These are phyloP conservation scores for Cicer judaicum DNA, from an alignment of 306 rosid genomes.

Conservation along the genomic window DNA sequence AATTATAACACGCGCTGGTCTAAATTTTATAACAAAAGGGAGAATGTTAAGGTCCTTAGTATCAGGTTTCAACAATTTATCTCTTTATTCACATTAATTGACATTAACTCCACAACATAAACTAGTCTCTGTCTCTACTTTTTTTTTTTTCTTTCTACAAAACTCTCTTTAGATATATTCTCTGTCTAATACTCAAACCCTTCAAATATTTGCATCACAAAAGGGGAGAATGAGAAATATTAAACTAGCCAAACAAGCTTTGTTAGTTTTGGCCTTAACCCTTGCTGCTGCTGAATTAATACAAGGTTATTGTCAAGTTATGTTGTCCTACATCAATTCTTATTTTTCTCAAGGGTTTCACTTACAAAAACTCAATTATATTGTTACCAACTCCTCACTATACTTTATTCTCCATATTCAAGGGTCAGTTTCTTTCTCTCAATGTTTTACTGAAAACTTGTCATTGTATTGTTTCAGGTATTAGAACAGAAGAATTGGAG, in stretches of 20 bases:
- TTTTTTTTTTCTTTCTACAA: constrained; percentile 15
- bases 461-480: constrained; percentile 49
- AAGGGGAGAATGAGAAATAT: constrained; percentile 46
- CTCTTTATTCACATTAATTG: constrained; percentile 22
- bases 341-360: background rate
- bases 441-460: too few relatives aligned
- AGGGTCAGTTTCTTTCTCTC: background rate
- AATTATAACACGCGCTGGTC: too few relatives aligned
- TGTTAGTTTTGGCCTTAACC: constrained; percentile 53
- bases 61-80: background rate
- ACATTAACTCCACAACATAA: constrained; percentile 43
- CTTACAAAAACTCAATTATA: too few relatives aligned
- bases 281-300: constrained; percentile 50
- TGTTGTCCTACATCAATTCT: background rate
- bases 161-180: constrained; percentile 28
- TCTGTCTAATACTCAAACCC: background rate
- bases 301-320: constrained; percentile 50
- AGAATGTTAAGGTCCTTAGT: too few relatives aligned
- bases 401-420: background rate
- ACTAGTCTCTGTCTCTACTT: too few relatives aligned
- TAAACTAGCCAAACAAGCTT: constrained; percentile 38
- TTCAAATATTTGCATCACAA: constrained; percentile 37
- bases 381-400: too few relatives aligned
- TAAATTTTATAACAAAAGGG: too few relatives aligned
- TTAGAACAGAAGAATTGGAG: constrained; percentile 44